Conservation (phyloP, 116 monocot species). For the Trichopus zeylanicus region DNA sequence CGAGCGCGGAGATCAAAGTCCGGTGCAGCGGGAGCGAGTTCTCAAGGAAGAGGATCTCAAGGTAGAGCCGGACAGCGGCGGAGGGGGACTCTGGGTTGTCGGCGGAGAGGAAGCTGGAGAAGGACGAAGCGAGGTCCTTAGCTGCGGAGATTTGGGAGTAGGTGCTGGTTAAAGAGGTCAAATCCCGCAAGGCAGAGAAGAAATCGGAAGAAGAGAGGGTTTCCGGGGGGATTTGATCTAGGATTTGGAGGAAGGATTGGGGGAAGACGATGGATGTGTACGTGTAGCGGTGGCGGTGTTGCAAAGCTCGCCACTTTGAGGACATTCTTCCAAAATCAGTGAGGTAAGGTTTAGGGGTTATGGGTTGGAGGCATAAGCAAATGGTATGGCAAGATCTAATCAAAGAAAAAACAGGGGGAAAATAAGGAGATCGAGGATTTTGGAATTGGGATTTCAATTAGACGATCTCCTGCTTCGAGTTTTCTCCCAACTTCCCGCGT, state of each 20-base stretch:
- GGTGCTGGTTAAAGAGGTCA: constrained; percentile 55
- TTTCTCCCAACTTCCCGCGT: too few relatives aligned
- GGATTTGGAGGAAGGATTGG: constrained; percentile 34
- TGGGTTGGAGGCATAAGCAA: neutral
- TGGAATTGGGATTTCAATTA: neutral
- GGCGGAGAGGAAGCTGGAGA: constrained; percentile 39
- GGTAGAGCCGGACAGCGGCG: constrained; percentile 29
- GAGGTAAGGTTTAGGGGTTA: neutral
- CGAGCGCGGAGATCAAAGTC: constrained; percentile 68
- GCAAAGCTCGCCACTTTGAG: constrained; percentile 90
- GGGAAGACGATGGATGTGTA: constrained; percentile 83
- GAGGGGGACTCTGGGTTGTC: constrained; percentile 4
- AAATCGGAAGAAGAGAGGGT: constrained; percentile 26
- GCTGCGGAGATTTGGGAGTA: constrained; percentile 63
- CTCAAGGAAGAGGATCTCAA: constrained; percentile 86
- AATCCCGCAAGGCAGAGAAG: constrained; percentile 35
- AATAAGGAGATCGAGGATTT: neutral
- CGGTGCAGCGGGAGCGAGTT: constrained; percentile 97
- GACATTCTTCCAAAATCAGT: constrained; percentile 46
- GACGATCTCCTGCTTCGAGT: neutral
- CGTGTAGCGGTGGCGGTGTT: constrained; percentile 90
- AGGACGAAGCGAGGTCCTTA: constrained; percentile 60
- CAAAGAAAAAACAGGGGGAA: neutral
- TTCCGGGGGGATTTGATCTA: constrained; percentile 17
- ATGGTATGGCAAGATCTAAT: too few relatives aligned